Base-by-base conservation (phyloP, 2,329 filamentous ascomycete species). In the Fusarium scirpi region DNA sequence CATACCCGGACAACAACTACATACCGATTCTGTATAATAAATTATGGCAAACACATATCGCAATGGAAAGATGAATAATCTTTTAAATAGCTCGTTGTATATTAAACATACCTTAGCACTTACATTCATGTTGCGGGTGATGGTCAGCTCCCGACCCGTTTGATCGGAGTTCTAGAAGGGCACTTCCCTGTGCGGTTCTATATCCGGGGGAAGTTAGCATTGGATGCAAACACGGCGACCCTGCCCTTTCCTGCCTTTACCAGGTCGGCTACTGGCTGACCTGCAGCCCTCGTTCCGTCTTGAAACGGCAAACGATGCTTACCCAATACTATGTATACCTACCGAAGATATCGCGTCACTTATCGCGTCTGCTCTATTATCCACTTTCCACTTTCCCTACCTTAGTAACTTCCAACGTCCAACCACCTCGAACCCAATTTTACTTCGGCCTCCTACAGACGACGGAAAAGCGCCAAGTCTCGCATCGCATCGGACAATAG, bases 181-280 rank as follows among this genome's bases (percentile, higher is more conserved):
- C 22, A 25, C 38, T 45, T 55, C 47, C 49, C 41, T 65, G 54
- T 32, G 59, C 44, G 46, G 32, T 48, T 43, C 43, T 18, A 60
- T 30, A 47, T 60, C 51, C 20, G 48, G 55, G 46, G 57, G 56
- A 46, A 44, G 22, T 41, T 48, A 47, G 29, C 34, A 38, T 38
- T 38, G 34, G 65, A 61, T 71, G 58, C 48, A 64, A 64, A 38
- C 67, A 48, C 49, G 44, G 32, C 41, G 44, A 44, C 25, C 45
- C 41, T 49, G 38, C 25, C 32, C 20, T 32, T 43, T 46, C 32
- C 53, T 43, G 34, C 45, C 56, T 45, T n/a, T 38, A 38, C 34
- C 24, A 51, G 16, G 30, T 60, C 32, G 9, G 49, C 34, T 16
- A 44, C 20, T 44, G 41, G 9, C 15, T 22, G 41, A 15, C 41